These are phyloP conservation scores for Phaffomyces antillensis DNA, from an alignment of 805 yeast species.

Conservation along the genomic window DNA sequence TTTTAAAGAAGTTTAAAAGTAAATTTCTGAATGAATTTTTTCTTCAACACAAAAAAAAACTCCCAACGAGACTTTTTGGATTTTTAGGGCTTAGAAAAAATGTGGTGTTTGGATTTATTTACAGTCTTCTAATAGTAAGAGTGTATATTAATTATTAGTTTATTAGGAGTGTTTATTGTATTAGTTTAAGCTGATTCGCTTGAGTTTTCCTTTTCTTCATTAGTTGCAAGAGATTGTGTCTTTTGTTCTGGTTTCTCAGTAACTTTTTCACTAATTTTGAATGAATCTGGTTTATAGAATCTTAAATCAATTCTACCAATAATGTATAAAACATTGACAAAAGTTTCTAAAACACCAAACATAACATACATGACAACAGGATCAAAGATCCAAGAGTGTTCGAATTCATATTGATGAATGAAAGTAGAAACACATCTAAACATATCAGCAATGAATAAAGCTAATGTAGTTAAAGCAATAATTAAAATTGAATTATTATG, in stretches of 20 bases:
- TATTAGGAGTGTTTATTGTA: neutral
- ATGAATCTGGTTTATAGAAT: constrained; percentile 69
- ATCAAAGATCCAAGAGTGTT: constrained; percentile 38
- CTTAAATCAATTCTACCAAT: constrained; percentile 67
- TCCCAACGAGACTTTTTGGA: no score
- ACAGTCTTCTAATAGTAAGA: neutral
- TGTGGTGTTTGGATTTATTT: neutral
- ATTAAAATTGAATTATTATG: constrained; percentile 32
- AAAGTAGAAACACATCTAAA: constrained; percentile 45
- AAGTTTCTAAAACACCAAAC: constrained; percentile 62
- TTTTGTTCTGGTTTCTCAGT: neutral
- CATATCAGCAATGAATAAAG: constrained; percentile 44
- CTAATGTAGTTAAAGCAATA: constrained; percentile 39
- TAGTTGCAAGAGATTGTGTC: neutral
- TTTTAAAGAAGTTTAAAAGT: neutral
- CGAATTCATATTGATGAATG: constrained; percentile 23
- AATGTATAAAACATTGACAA: constrained; percentile 49
- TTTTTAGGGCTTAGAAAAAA: neutral
- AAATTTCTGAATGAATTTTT: no score
- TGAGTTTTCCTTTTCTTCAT: neutral
- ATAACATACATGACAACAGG: constrained; percentile 60
- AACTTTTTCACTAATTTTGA: constrained; percentile 1
- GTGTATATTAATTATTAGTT: neutral
- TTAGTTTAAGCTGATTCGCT: neutral
- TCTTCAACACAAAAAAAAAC: no score